Evolutionary conservation across 257 asterid genomes (phyloP).

Genomic region (Nicotiana noctiflora): DNA sequence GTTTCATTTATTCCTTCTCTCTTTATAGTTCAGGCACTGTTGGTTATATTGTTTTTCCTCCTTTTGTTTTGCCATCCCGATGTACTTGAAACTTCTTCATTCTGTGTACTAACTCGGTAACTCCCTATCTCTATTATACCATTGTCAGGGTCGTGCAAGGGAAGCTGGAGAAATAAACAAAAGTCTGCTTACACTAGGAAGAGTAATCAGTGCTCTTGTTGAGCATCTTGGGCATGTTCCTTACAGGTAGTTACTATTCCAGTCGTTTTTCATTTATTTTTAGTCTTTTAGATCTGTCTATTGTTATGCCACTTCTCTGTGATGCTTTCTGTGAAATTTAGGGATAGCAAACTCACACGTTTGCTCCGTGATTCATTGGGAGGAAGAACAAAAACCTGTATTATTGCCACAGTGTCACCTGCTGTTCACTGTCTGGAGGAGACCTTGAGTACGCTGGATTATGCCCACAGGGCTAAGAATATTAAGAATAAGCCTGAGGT

Average conservation of each 20-base stretch:
- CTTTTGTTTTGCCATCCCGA: background rate
- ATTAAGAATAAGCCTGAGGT: slow-evolving; percentile 94
- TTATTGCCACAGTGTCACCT: slow-evolving; percentile 88
- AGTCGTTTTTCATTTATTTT: background rate
- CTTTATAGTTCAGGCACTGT: background rate
- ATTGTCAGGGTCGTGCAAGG: slow-evolving; percentile 71
- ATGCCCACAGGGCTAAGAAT: slow-evolving; percentile 86
- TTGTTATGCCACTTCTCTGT: background rate
- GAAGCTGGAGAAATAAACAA: slow-evolving; percentile 95
- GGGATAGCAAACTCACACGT: slow-evolving; percentile 91
- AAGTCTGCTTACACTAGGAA: slow-evolving; percentile 81
- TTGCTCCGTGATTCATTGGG: slow-evolving; percentile 85
- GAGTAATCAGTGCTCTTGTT: slow-evolving; percentile 83
- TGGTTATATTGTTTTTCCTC: background rate
- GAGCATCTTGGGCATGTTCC: slow-evolving; percentile 90
- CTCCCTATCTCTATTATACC: background rate
- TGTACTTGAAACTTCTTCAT: background rate
- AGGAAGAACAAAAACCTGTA: slow-evolving; percentile 85
- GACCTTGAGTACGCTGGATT: slow-evolving; percentile 84
- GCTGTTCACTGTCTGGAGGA: slow-evolving; percentile 94
- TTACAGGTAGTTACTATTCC: slow-evolving; percentile 44
- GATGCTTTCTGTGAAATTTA: slow-evolving; percentile 15
- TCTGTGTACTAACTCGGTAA: background rate
- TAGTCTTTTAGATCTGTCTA: background rate
- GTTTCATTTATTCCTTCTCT: background rate